phyloP scores from a whole-genome alignment of 495 filamentous ascomycete genomes.

The Neurospora cerealis region DNA sequence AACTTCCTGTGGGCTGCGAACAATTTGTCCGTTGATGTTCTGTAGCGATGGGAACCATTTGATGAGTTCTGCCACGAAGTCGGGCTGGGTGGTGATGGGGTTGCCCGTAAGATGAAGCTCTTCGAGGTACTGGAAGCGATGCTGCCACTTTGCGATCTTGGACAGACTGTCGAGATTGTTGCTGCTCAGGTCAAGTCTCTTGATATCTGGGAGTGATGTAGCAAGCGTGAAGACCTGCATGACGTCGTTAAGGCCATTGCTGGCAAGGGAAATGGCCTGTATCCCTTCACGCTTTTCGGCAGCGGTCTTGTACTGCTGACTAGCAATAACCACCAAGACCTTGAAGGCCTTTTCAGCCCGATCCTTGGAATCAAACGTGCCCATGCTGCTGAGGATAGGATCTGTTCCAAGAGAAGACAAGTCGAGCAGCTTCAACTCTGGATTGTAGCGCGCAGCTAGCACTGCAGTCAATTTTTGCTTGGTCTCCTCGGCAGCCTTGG shows the following conservation, averaged over 20 bases:
- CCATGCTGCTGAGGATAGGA: conserved; percentile 53
- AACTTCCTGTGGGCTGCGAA: conserved; percentile 60
- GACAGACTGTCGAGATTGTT: conserved; percentile 63
- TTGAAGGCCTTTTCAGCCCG: conserved; percentile 84
- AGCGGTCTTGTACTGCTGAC: conserved; percentile 53
- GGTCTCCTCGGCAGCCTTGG: conserved; percentile 33
- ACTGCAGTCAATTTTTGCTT: conserved; percentile 41
- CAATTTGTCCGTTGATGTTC: conserved; percentile 58
- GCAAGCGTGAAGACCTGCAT: conserved; percentile 59
- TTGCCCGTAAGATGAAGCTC: conserved; percentile 70
- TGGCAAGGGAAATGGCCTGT: conserved; percentile 62
- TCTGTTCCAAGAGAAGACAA: conserved; percentile 67
- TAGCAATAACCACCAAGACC: conserved; percentile 73
- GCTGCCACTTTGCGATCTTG: conserved; percentile 67
- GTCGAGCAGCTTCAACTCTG: conserved; percentile 61
- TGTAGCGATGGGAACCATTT: conserved; percentile 73
- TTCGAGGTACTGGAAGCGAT: conserved; percentile 65
- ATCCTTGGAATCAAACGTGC: conserved; percentile 60
- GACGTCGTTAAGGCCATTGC: conserved; percentile 65
- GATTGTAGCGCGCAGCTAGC: conserved; percentile 63
- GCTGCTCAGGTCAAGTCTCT: conserved; percentile 74
- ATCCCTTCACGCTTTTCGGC: conserved; percentile 63
- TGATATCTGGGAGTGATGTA: conserved; percentile 66
- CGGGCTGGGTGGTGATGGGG: conserved; percentile 53
- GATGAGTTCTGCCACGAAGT: conserved; percentile 59